Evolutionary conservation across 139 green algal species (phyloP).

Genomic region (Micromonas commoda): DNA sequence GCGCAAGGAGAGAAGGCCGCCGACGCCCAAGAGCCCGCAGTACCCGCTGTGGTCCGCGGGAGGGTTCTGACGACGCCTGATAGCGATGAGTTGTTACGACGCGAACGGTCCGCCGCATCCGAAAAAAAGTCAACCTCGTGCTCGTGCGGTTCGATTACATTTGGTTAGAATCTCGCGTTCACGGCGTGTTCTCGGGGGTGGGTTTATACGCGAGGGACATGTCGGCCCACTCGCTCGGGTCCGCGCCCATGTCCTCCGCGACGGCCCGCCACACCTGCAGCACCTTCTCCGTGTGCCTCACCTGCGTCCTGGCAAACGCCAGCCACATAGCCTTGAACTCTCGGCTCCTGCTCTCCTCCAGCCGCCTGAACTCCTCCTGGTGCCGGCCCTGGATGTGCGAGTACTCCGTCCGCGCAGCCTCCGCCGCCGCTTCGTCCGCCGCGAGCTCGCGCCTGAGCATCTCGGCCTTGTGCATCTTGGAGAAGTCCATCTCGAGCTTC

Average conservation of each 20-base stretch:
- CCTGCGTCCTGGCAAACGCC: slow-evolving; percentile 11
- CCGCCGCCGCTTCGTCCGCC: slow-evolving; percentile 39
- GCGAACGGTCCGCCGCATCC: too few relatives aligned
- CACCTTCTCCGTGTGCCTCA: neutral
- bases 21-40: too few relatives aligned
- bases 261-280: neutral
- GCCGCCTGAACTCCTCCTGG: slow-evolving; percentile 35
- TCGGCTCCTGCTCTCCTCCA: slow-evolving; percentile 27
- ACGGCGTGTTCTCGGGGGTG: too few relatives aligned
- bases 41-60: too few relatives aligned
- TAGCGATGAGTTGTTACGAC: too few relatives aligned
- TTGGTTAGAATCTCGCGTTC: too few relatives aligned
- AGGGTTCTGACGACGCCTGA: too few relatives aligned
- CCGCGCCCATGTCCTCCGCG: slow-evolving; percentile 14
- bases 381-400: slow-evolving; percentile 47
- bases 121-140: too few relatives aligned
- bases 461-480: slow-evolving; percentile 29
- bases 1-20: too few relatives aligned
- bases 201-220: neutral
- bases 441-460: slow-evolving; percentile 49
- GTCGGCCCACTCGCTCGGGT: slow-evolving; percentile 7
- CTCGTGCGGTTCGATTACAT: too few relatives aligned
- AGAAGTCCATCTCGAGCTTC: slow-evolving; percentile 37
- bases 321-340: slow-evolving; percentile 40
- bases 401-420: slow-evolving; percentile 47